These are phyloP conservation scores for Pythium angustatum DNA, from an alignment of 352 stramenopile species.

Conservation along the genomic window DNA sequence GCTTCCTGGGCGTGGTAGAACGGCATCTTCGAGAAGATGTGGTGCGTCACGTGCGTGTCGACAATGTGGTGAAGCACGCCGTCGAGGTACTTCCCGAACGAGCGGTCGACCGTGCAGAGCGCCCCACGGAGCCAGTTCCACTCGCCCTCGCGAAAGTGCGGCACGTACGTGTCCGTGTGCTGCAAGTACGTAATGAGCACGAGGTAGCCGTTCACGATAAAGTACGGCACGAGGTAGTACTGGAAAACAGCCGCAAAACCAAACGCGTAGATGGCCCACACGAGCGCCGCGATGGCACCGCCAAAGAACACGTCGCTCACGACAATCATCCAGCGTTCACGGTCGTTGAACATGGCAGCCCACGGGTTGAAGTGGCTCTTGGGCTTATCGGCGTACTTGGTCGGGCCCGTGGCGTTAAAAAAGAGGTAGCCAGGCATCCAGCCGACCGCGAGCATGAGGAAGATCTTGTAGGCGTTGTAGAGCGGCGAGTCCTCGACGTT, in stretches of 20 bases:
- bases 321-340: conserved; percentile 92
- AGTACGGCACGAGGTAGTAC: conserved; percentile 96
- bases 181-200: conserved; percentile 98
- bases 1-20: conserved; percentile 98
- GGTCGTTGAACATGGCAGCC: conserved; percentile 93
- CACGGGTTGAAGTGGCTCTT: conserved; percentile 96
- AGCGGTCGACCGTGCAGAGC: conserved; percentile 97
- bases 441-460: conserved; percentile 92
- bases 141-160: conserved; percentile 93
- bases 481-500: conserved; percentile 94
- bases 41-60: conserved; percentile 97
- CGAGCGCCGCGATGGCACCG: conserved; percentile 55
- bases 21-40: conserved; percentile 99
- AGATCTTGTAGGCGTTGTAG: conserved; percentile 94
- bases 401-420: conserved; percentile 93
- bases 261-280: conserved; percentile 57
- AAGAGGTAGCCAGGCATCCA: conserved; percentile 98
- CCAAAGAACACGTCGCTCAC: conserved; percentile 92
- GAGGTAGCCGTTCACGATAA: conserved; percentile 95
- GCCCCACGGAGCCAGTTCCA: conserved; percentile 97
- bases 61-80: conserved; percentile 97
- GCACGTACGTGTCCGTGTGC: conserved; percentile 97
- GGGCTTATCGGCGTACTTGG: conserved; percentile 84
- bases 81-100: conserved; percentile 95
- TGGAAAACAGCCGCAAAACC: conserved; percentile 85